Conservation (phyloP, 768 basidiomycete genomes). For the Kwoniella pini region DNA sequence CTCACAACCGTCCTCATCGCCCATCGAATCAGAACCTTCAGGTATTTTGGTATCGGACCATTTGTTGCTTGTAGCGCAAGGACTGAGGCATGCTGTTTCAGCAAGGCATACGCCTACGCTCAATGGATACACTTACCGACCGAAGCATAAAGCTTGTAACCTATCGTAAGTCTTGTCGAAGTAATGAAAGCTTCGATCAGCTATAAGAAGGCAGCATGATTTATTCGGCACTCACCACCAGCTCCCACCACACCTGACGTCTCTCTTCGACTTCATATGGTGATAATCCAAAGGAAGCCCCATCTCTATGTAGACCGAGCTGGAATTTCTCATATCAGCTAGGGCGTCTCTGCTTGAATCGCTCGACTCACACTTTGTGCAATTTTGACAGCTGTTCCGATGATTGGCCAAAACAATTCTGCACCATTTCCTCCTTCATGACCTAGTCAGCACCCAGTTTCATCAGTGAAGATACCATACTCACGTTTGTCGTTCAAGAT, state of each 20-base stretch:
- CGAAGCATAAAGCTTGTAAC: slow-evolving; percentile 52
- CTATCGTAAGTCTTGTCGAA: slow-evolving; percentile 51
- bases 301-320: slow-evolving; percentile 54
- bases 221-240: slow-evolving; percentile 40
- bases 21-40: slow-evolving; percentile 23
- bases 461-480: neutral
- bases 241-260: slow-evolving; percentile 52
- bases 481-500: slow-evolving; percentile 50
- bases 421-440: slow-evolving; percentile 41
- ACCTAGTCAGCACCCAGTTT: neutral
- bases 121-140: slow-evolving; percentile 30
- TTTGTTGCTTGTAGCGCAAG: slow-evolving; percentile 39
- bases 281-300: slow-evolving; percentile 46
- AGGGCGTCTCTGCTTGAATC: no score
- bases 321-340: slow-evolving; percentile 18
- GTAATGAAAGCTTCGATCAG: no score
- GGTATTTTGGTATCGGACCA: slow-evolving; percentile 49
- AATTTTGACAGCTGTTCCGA: slow-evolving; percentile 47
- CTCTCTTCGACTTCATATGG: slow-evolving; percentile 47
- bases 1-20: slow-evolving; percentile 43
- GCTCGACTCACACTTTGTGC: slow-evolving; percentile 37
- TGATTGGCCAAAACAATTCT: slow-evolving; percentile 52
- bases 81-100: slow-evolving; percentile 22
- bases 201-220: no score
- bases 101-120: no score